Evolutionary conservation across 2,329 filamentous ascomycete genomes (phyloP), one percentile per base, ranked within the genome.

Genomic region (Cytospora leucostoma): DNA sequence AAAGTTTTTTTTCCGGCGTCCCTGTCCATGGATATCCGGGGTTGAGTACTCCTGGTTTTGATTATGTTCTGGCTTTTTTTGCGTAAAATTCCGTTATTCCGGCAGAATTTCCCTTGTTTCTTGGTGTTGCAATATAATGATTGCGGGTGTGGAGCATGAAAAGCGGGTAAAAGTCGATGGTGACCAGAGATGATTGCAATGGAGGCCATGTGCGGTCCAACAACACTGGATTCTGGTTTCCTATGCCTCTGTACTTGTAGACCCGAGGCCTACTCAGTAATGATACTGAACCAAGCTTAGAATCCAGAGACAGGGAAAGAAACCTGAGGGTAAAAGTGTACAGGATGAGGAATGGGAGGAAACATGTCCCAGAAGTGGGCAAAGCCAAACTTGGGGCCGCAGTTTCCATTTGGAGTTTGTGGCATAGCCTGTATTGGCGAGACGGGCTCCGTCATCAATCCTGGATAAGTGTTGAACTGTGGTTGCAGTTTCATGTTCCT

Each of bases 261-360:
- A 50, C 32, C 37, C 15, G n/a, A 21, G 33, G 15, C 38, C 11
- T 55, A 37, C 17, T 55, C 19, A 13, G 52, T 4, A 38, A 13
- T n/a, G 57, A 64, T 57, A 19, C 27, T 21, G 40, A 32, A 37
- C 57, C 52, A 21, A 4, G 47, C 34, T 56, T 21, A 61, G 52
- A 65, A 59, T 38, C 60, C 57, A 68, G 62, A 65, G 33, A 65
- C 44, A 55, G 58, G 59, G 59, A 84, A 75, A 38, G 80, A 78
- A 63, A 83, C 78, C 72, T 82, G 82, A 53, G 81, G 79, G 65
- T 84, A 82, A 63, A 84, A 84, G 32, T 80, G 77, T 56, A 79
- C 74, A 63, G 80, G 77, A 62, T 82, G 78, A 66, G 82, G 81
- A 47, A 82, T 75, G 56, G 77, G 77, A 32, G 80, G 78, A 62